These are phyloP conservation scores for Xerocomellus chrysenteron DNA, from an alignment of 768 basidiomycete species.

Conservation along the genomic window DNA sequence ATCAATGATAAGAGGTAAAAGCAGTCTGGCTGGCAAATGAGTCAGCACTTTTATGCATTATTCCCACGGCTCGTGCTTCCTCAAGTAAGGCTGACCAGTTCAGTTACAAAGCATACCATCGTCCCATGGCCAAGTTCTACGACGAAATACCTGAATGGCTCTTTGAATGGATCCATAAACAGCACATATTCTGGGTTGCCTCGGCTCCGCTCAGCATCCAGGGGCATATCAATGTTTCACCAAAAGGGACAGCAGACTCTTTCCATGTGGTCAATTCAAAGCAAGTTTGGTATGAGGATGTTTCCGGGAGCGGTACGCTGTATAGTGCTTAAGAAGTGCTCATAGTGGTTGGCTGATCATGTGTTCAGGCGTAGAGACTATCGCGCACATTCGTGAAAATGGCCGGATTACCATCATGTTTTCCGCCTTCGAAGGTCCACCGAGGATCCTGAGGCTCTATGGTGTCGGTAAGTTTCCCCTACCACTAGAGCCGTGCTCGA, in stretches of 20 bases:
- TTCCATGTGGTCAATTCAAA: slow-evolving; percentile 57
- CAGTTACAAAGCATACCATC: neutral
- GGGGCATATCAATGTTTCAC: slow-evolving; percentile 66
- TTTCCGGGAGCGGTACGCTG: slow-evolving; percentile 61
- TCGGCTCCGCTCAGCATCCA: slow-evolving; percentile 57
- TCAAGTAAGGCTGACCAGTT: too few species aligned
- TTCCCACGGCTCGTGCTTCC: neutral
- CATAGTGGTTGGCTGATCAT: neutral
- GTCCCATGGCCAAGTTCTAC: slow-evolving; percentile 54
- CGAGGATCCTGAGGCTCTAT: slow-evolving; percentile 54
- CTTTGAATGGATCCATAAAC: slow-evolving; percentile 55
- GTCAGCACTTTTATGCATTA: too few species aligned
- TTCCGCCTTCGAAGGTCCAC: slow-evolving; percentile 58
- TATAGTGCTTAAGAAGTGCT: neutral
- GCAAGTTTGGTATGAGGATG: slow-evolving; percentile 70
- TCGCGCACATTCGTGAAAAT: slow-evolving; percentile 63
- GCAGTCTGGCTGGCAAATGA: too few species aligned
- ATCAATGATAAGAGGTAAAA: too few species aligned
- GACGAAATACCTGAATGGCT: slow-evolving; percentile 56
- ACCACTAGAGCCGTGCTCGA: neutral
- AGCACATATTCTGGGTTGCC: slow-evolving; percentile 73
- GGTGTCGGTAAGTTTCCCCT: slow-evolving; percentile 44
- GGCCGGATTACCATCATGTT: slow-evolving; percentile 62
- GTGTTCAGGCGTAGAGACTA: slow-evolving; percentile 50
- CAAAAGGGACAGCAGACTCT: slow-evolving; percentile 61